Evolutionary conservation across 2,329 filamentous ascomycete genomes (phyloP).

Genomic region (Pseudogymnoascus sp.): DNA sequence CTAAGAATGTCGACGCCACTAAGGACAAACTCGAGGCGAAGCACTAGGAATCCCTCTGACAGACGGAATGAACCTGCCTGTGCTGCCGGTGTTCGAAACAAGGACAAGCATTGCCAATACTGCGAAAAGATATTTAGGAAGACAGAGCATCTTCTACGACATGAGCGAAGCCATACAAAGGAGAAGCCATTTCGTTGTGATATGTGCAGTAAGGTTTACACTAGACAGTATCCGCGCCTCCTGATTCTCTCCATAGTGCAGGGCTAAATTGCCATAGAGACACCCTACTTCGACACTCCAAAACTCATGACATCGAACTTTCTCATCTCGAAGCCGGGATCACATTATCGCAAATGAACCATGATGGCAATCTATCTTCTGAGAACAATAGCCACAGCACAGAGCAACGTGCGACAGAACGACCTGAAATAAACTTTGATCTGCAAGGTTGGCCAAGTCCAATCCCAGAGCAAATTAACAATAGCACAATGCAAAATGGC

Average conservation of each 20-base stretch:
- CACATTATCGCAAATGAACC: neutral
- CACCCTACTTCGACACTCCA: conserved; percentile 9
- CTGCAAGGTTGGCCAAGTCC: neutral
- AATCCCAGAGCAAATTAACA: neutral
- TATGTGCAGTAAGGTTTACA: conserved; percentile 23
- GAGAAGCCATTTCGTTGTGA: conserved; percentile 28
- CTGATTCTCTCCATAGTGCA: neutral
- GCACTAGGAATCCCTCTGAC: neutral
- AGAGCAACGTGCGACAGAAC: neutral
- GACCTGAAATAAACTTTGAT: neutral
- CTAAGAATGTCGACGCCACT: neutral
- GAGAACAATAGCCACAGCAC: neutral
- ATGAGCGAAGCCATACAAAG: conserved; percentile 29
- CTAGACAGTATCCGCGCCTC: conserved; percentile 20
- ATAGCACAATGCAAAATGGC: neutral
- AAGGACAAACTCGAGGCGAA: neutral
- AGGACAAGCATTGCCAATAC: neutral
- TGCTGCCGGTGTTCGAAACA: neutral
- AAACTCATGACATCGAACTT: neutral
- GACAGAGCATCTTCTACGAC: conserved; percentile 29
- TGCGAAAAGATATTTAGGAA: conserved; percentile 21
- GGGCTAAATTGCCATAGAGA: neutral
- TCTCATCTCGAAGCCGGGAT: neutral
- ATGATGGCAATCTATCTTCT: neutral
- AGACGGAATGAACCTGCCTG: neutral